Evolutionary conservation across 192 early-diverging fungal species (phyloP).

Genomic region (Coemansia sp.): DNA sequence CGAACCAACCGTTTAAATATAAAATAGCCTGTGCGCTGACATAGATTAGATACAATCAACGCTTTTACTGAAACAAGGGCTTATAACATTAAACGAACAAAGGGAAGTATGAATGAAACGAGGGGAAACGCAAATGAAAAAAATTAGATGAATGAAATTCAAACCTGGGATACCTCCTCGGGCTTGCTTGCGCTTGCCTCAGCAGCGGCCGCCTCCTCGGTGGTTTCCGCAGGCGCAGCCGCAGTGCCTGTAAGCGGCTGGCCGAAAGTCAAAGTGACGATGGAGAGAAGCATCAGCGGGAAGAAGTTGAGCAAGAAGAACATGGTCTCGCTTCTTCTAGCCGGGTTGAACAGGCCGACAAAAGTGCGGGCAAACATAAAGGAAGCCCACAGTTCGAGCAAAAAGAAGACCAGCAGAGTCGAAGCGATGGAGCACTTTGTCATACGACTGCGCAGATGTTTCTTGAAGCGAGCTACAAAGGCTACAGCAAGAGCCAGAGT

Average conservation of each 20-base stretch:
- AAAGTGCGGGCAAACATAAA: conserved; percentile 11
- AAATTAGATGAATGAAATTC: background rate
- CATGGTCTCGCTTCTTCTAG: conserved; percentile 6
- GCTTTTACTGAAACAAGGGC: too few relatives aligned
- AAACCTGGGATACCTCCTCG: background rate
- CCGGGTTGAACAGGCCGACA: background rate
- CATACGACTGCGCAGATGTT: background rate
- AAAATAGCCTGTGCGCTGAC: too few relatives aligned
- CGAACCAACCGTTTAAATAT: too few relatives aligned
- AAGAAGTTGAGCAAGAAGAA: conserved; percentile 3
- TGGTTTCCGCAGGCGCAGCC: background rate
- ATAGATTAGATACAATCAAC: too few relatives aligned
- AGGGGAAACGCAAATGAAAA: too few relatives aligned
- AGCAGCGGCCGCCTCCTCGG: background rate
- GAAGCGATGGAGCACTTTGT: background rate
- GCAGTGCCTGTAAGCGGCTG: conserved; percentile 1
- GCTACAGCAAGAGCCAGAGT: conserved; percentile 1
- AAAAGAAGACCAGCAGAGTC: background rate
- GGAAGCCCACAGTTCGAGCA: conserved; percentile 10
- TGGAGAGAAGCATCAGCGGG: background rate
- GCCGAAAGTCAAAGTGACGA: background rate
- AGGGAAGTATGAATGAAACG: too few relatives aligned
- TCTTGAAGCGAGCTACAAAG: background rate
- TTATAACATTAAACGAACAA: too few relatives aligned
- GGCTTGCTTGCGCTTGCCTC: background rate